Conservation (phyloP, 345 rosid genomes). For the Salix exigua region DNA sequence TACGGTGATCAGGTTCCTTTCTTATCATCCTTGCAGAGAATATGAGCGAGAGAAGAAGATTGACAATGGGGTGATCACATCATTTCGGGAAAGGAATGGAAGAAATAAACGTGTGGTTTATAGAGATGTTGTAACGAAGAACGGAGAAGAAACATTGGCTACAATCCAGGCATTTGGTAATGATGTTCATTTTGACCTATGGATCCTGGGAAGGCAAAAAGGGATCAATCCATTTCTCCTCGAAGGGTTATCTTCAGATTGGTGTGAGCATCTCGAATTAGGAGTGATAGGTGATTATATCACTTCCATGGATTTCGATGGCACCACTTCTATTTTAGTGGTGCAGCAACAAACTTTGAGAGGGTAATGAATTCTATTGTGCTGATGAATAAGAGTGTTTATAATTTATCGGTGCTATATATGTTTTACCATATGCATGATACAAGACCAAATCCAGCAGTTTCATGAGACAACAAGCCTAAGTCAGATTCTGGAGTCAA, state of each 20-base stretch:
- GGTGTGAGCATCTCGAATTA: conserved; percentile 57
- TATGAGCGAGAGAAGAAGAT: conserved; percentile 66
- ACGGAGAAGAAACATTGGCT: conserved; percentile 63
- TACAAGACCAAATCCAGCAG: too few relatives aligned
- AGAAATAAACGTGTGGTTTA: conserved; percentile 46
- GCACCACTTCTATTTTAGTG: conserved; percentile 58
- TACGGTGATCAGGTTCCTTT: conserved; percentile 56
- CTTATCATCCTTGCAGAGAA: conserved; percentile 46
- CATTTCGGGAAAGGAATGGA: conserved; percentile 73
- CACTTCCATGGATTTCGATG: conserved; percentile 43
- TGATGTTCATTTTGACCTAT: conserved; percentile 40
- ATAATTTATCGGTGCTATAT: too few relatives aligned
- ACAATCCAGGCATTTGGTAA: conserved; percentile 54
- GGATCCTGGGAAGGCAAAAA: conserved; percentile 71
- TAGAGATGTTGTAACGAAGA: conserved; percentile 57
- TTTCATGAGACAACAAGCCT: too few relatives aligned
- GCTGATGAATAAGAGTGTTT: too few relatives aligned
- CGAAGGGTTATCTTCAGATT: conserved; percentile 48
- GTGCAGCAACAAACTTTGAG: conserved; percentile 57
- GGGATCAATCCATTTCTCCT: conserved; percentile 56
- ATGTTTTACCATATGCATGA: too few relatives aligned
- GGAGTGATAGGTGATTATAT: conserved; percentile 66
- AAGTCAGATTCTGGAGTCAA: too few relatives aligned
- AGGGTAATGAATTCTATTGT: too few relatives aligned
- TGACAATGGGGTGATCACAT: conserved; percentile 72